phyloP scores from a whole-genome alignment of 192 early-diverging fungal species.

The Podochytrium sp. region DNA sequence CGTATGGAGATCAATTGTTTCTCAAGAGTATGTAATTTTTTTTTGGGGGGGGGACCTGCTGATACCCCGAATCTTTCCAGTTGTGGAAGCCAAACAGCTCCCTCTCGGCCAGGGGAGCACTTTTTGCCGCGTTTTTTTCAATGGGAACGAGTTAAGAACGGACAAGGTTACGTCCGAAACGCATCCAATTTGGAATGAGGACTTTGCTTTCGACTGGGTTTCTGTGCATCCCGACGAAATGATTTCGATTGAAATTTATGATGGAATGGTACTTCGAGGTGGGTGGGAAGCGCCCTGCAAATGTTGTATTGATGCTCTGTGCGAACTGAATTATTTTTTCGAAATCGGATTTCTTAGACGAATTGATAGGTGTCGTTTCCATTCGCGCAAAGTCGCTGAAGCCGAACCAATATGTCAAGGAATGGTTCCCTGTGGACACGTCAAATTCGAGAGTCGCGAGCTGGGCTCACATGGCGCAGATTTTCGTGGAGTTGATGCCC shows the following conservation, averaged over 20 bases:
- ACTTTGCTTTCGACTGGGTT: slow-evolving; percentile 34
- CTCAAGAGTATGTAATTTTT: slow-evolving; percentile 33
- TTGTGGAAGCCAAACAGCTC: slow-evolving; percentile 38
- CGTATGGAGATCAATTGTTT: slow-evolving; percentile 24
- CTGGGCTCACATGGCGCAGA: slow-evolving; percentile 24
- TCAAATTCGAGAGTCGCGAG: slow-evolving; percentile 29
- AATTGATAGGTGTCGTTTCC: slow-evolving; percentile 34
- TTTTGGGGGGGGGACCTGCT: neutral
- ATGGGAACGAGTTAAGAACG: slow-evolving; percentile 13
- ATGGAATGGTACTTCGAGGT: slow-evolving; percentile 23
- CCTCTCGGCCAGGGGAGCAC: slow-evolving; percentile 29
- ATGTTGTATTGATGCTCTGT: neutral
- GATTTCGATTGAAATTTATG: slow-evolving; percentile 38
- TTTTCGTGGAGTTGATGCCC: slow-evolving; percentile 36
- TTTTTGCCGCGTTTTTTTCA: slow-evolving; percentile 33
- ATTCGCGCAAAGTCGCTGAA: slow-evolving; percentile 30
- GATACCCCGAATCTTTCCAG: slow-evolving; percentile 19
- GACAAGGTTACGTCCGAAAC: slow-evolving; percentile 35
- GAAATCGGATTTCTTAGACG: slow-evolving; percentile 30
- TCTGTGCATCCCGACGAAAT: neutral
- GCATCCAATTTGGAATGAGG: slow-evolving; percentile 46
- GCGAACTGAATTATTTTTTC: neutral
- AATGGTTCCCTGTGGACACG: slow-evolving; percentile 41
- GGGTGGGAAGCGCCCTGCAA: neutral
- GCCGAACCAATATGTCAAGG: slow-evolving; percentile 33